Conservation (phyloP, 768 basidiomycete species). For the Strobilomyces dryophilus region DNA sequence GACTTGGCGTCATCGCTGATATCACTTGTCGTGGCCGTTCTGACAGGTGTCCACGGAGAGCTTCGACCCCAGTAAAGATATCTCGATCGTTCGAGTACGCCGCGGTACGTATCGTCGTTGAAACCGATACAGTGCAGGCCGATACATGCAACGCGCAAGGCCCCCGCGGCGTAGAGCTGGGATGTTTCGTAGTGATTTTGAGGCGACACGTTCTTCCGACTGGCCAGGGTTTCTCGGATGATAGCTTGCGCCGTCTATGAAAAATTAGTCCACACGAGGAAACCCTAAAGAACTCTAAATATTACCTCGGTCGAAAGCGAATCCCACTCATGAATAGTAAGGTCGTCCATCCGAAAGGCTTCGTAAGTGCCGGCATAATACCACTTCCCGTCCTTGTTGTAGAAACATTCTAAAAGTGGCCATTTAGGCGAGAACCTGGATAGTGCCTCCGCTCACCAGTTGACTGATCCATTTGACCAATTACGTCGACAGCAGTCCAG, state of each 20-base stretch:
- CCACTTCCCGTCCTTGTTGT: slow-evolving; percentile 75
- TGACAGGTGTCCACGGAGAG: slow-evolving; percentile 13
- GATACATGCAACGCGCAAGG: slow-evolving; percentile 68
- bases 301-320: slow-evolving; percentile 60
- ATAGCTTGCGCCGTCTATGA: slow-evolving; percentile 59
- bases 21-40: slow-evolving; percentile 9
- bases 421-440: not conserved
- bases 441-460: slow-evolving; percentile 43
- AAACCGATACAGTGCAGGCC: slow-evolving; percentile 77
- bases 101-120: slow-evolving; percentile 60
- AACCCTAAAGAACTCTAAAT: not conserved
- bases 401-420: slow-evolving; percentile 62
- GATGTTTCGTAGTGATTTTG: slow-evolving; percentile 72
- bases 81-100: slow-evolving; percentile 60
- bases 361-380: slow-evolving; percentile 82
- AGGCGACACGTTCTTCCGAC: slow-evolving; percentile 71
- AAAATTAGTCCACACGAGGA: slow-evolving; percentile 9
- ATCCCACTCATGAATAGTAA: slow-evolving; percentile 67
- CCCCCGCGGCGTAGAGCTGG: slow-evolving; percentile 70
- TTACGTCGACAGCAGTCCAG: slow-evolving; percentile 64
- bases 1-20: slow-evolving; percentile 12
- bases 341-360: slow-evolving; percentile 58
- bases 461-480: slow-evolving; percentile 53
- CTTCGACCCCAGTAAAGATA: slow-evolving; percentile 22
- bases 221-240: slow-evolving; percentile 67